Conservation (phyloP, 208 protist species). For the Angomonas deanei region DNA sequence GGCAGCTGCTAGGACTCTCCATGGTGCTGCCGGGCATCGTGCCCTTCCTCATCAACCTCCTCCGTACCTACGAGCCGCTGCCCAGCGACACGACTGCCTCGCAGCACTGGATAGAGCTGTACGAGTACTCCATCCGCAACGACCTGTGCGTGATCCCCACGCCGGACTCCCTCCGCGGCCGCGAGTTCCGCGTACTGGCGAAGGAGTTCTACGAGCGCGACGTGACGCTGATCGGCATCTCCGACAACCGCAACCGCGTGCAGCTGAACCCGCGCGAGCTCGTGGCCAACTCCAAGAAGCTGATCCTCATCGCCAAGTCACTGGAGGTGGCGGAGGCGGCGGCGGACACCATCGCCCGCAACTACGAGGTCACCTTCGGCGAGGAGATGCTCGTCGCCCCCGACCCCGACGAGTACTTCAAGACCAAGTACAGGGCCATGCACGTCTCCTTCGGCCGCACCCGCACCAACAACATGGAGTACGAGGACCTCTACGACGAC, state of each 20-base stretch:
- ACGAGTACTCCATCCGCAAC: constrained; percentile 78
- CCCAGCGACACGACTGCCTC: constrained; percentile 38
- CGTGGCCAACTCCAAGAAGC: constrained; percentile 43
- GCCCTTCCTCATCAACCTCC: constrained; percentile 72
- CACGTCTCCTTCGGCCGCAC: neutral
- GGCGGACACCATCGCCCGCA: constrained; percentile 31
- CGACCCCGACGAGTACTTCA: constrained; percentile 27
- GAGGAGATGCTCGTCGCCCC: constrained; percentile 52
- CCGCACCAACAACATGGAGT: neutral
- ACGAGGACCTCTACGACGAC: neutral
- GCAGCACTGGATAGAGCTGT: constrained; percentile 69
- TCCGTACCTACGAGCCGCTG: constrained; percentile 73
- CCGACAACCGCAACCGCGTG: constrained; percentile 42
- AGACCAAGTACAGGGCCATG: neutral
- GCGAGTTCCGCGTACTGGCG: constrained; percentile 48
- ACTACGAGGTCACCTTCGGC: constrained; percentile 37
- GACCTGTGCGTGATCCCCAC: constrained; percentile 63
- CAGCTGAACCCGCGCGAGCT: constrained; percentile 61
- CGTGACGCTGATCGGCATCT: constrained; percentile 66
- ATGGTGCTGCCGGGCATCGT: constrained; percentile 67
- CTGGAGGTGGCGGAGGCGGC: constrained; percentile 38
- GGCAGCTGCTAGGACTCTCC: constrained; percentile 66
- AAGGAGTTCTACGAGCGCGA: constrained; percentile 49
- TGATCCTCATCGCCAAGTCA: constrained; percentile 64
- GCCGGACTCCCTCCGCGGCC: constrained; percentile 45